These are phyloP conservation scores for Colletotrichum lupini DNA, from an alignment of 2,329 filamentous ascomycete genomes.

Conservation along the genomic window DNA sequence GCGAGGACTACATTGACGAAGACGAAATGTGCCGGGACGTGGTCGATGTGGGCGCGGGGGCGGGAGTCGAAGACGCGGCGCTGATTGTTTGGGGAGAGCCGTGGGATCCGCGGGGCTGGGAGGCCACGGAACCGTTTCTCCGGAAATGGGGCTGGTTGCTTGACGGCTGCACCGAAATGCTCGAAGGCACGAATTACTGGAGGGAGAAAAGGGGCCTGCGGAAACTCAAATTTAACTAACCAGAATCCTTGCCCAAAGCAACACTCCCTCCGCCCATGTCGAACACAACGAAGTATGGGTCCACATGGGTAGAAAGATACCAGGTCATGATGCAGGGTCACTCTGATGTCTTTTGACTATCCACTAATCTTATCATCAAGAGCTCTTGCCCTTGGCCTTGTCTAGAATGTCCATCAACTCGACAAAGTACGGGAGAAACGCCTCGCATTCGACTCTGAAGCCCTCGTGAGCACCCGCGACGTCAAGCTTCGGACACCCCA, in stretches of 20 bases:
- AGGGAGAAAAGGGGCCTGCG: constrained; percentile 33
- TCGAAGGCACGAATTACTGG: constrained; percentile 51
- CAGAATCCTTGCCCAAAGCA: not conserved
- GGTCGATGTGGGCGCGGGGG: constrained; percentile 27
- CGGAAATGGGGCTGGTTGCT: constrained; percentile 57
- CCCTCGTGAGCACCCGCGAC: constrained; percentile 46
- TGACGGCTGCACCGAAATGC: constrained; percentile 48
- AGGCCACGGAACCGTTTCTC: constrained; percentile 56
- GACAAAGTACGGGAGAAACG: constrained; percentile 42
- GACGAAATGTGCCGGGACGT: constrained; percentile 34
- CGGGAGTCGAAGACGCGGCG: constrained; percentile 28
- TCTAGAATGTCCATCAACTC: constrained; percentile 41
- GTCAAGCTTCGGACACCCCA: constrained; percentile 40
- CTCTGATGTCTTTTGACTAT: not conserved
- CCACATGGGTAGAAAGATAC: rapidly evolving
- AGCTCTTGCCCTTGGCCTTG: not conserved
- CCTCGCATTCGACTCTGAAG: constrained; percentile 44
- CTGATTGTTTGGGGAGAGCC: constrained; percentile 56
- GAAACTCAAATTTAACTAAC: constrained; percentile 17
- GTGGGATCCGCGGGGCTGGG: constrained; percentile 57
- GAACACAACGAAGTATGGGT: too few species aligned
- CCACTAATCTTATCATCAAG: not conserved
- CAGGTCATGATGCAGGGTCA: not conserved
- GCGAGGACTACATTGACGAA: constrained; percentile 28
- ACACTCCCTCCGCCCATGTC: not conserved